Base-by-base conservation (phyloP, 129 eudicot genomes). In the Calendula officinalis region DNA sequence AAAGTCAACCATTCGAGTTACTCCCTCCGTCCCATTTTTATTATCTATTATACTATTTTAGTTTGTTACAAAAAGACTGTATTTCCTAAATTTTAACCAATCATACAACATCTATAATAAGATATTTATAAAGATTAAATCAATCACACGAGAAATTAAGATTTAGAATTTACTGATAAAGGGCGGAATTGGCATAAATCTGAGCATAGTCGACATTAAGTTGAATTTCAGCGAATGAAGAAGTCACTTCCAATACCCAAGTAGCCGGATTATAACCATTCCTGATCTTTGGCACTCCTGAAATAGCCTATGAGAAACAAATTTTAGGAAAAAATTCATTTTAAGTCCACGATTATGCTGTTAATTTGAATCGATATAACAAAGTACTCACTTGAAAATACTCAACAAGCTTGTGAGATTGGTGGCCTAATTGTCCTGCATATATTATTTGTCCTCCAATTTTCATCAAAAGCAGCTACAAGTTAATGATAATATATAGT, bases 261-360 rank as follows among this genome's bases (percentile, higher is more conserved):
- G 84, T 79, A n/a, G 84, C 80, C 57, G 84, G 84, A 74, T 79
- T 79, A 61, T 69, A 79, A 59, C 77, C 77, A 57, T 79, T 32
- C 62, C 44, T 66, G 34, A 79, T 75, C 60, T 60, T 75, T 37
- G 84, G 77, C 6, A 79, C 84, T 46, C 84, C 80, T 44, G 70
- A 47, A 71, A 79, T 75, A 34, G 80, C 80, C 80, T 79, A 42
- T 61, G 52, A 30, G 56, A 60, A 62, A 59, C 22, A 32, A 5
- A 3, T 35, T 22, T 37, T 40, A 58, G 7, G 11, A 5, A 36
- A 38, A 55, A n/a, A 12, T 57, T 22, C 27, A 37, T n/a, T 57
- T 3, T 2, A 27, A 70, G 12, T 39, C 5, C 4, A 57, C 6
- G 6, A 43, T 15, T 4, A 33, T 41, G 59, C 2, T 0, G 3